phyloP scores from a whole-genome alignment of 306 rosid genomes.

The Dicorynia guianensis region DNA sequence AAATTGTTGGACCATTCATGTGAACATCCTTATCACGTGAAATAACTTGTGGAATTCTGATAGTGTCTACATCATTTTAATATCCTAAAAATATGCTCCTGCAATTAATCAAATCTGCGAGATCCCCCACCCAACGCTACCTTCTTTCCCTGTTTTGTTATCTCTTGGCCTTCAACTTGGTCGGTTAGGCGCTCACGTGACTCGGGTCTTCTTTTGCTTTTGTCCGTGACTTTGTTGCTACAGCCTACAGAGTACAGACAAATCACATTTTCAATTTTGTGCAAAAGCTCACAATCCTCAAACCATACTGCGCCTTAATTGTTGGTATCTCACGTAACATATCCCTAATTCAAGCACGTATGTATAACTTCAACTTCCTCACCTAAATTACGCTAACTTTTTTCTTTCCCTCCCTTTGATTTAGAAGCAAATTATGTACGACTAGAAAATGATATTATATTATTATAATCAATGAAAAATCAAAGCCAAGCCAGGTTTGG shows the following conservation, averaged over 20 bases:
- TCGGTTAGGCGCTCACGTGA: conserved; percentile 56
- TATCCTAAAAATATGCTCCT: conserved; percentile 43
- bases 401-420: too few species aligned
- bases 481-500: conserved; percentile 39
- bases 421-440: too few species aligned
- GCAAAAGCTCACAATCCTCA: conserved; percentile 16
- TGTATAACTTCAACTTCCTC: conserved; percentile 30
- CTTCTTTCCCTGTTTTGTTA: not conserved
- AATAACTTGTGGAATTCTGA: conserved; percentile 23
- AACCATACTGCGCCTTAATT: not conserved
- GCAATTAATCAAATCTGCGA: conserved; percentile 37
- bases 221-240: conserved; percentile 61
- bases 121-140: not conserved
- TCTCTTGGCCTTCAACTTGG: conserved; percentile 31
- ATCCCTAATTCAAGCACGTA: conserved; percentile 33
- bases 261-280: conserved; percentile 20
- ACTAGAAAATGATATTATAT: too few species aligned
- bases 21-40: conserved; percentile 61
- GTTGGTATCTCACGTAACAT: conserved; percentile 18
- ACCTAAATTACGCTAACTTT: conserved; percentile 49
- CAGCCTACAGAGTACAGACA: conserved; percentile 35
- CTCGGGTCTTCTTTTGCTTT: conserved; percentile 8
- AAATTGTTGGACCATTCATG: conserved; percentile 48
- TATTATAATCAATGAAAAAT: not conserved
- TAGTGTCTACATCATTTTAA: conserved; percentile 24